Evolutionary conservation across 2,329 filamentous ascomycete genomes (phyloP), one percentile per base, ranked within the genome.

Genomic region (Plenodomus biglobosus): DNA sequence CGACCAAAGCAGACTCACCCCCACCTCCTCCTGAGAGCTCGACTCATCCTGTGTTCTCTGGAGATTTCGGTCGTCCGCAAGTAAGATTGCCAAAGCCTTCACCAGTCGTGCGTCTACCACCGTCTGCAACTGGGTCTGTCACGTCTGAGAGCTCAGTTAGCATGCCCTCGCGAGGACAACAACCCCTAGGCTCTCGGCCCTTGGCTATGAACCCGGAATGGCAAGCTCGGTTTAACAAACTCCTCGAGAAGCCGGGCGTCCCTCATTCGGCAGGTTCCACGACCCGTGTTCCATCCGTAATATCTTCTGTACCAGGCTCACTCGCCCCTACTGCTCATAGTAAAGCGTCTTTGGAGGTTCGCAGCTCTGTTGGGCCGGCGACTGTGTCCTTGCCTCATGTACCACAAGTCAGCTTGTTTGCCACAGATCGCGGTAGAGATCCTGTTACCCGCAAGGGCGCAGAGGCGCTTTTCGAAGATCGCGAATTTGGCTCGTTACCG

Each of bases 201-300:
- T 66, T 73, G 55, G 59, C 49, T 70, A 77, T 66, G 51, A 64
- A 65, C 34, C 42, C 77, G 73, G 79, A 80, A 45, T 92, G 91
- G 91, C 90, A 95, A 70, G 86, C 88, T 61, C 85, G 85, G 62
- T 91, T 96, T 69, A 91, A 95, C 70, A 85, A 81, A 38, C 80
- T 96, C 38, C 78, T 85, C 46, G 82, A 85, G 58, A 91, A 87
- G 66, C 78, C 83, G 5, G 64, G 55, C 11, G 42, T 51, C 18
- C 49, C 53, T 34, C 38, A 47, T 36, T 72, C 7, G 73, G 80
- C 17, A 38, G 44, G 43, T 17, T 42, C 60, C 15, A 39, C 46
- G 8, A 22, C 40, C 34, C 60, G 54, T 13, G 34, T 58, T 35
- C 77, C 66, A 21, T 66, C 71, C 2, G 67, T 70, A 21, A 55